phyloP scores from a whole-genome alignment of 2,329 filamentous ascomycete species.

The Davidsoniella neocaledoniae region DNA sequence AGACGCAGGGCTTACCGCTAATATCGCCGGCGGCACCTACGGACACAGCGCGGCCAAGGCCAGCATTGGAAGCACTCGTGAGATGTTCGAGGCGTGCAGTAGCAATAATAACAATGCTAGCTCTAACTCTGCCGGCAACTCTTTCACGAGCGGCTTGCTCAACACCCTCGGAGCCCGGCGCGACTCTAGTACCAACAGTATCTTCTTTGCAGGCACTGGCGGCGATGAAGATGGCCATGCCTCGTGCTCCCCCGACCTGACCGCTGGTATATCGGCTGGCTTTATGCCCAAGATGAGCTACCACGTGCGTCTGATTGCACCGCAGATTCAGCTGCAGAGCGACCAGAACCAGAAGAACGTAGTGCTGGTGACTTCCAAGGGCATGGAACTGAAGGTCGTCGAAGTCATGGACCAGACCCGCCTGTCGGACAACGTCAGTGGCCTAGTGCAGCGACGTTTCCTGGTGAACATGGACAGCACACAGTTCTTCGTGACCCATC shows the following conservation, averaged over 20 bases:
- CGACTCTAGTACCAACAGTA: slow-evolving; percentile 9
- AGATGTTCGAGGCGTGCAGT: not conserved
- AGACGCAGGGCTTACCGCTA: no score
- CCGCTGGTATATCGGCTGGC: slow-evolving; percentile 65
- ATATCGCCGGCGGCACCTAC: not conserved
- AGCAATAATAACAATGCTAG: not conserved
- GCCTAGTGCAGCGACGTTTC: slow-evolving; percentile 86
- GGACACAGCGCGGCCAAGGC: slow-evolving; percentile 4
- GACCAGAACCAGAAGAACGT: slow-evolving; percentile 96
- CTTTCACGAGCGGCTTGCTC: not conserved
- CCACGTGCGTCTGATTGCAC: slow-evolving; percentile 84
- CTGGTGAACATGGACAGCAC: slow-evolving; percentile 92
- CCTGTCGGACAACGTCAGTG: slow-evolving; percentile 81
- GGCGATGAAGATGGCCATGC: slow-evolving; percentile 23
- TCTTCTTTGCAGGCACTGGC: slow-evolving; percentile 6
- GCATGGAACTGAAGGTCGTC: slow-evolving; percentile 94
- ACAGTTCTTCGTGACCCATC: slow-evolving; percentile 93
- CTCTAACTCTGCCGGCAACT: not conserved
- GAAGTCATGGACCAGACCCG: slow-evolving; percentile 96
- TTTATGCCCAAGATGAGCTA: slow-evolving; percentile 89
- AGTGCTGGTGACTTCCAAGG: slow-evolving; percentile 90
- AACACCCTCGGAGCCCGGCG: slow-evolving; percentile 1
- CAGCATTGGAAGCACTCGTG: slow-evolving; percentile 9
- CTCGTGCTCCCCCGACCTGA: slow-evolving; percentile 29
- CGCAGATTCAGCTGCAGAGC: slow-evolving; percentile 94